These are phyloP conservation scores for Ilyonectria robusta DNA, from an alignment of 2,329 filamentous ascomycete genomes.

Conservation along the genomic window DNA sequence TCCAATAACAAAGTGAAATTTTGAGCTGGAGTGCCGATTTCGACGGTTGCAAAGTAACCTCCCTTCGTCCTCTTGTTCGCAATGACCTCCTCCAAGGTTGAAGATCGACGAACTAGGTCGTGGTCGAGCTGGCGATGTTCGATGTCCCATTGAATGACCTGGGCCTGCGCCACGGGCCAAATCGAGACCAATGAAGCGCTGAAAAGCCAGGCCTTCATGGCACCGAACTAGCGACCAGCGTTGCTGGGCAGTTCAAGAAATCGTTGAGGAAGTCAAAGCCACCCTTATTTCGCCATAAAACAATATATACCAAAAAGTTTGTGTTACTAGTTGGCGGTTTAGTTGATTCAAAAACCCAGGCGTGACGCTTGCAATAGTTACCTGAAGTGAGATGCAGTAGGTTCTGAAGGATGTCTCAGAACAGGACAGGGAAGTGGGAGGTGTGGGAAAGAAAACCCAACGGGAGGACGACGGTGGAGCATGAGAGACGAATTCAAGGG, in stretches of 20 bases:
- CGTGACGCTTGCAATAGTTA: conserved; percentile 1
- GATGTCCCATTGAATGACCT: conserved; percentile 65
- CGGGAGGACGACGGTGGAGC: conserved; percentile 39
- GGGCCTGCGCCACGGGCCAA: conserved; percentile 44
- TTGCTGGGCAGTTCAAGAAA: background rate
- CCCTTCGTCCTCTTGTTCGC: conserved; percentile 61
- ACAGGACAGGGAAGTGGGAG: conserved; percentile 37
- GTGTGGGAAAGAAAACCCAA: conserved; percentile 33
- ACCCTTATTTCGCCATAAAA: conserved; percentile 24
- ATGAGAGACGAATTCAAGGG: conserved; percentile 30
- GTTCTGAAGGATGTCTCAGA: conserved; percentile 37
- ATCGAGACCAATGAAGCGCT: conserved; percentile 41
- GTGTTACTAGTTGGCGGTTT: conserved; percentile 10
- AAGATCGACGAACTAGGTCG: conserved; percentile 55
- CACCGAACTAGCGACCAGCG: conserved; percentile 22
- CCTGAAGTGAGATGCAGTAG: conserved; percentile 27
- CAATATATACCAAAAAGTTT: background rate
- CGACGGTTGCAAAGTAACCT: conserved; percentile 69
- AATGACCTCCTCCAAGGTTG: conserved; percentile 60
- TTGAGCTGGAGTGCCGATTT: conserved; percentile 71
- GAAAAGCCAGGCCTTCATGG: conserved; percentile 45
- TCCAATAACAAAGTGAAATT: conserved; percentile 72
- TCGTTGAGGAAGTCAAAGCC: background rate
- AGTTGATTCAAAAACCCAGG: background rate
- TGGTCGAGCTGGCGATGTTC: conserved; percentile 52